Base-by-base conservation (phyloP, 2,329 filamentous ascomycete species). In the Trichoderma simmonsii region DNA sequence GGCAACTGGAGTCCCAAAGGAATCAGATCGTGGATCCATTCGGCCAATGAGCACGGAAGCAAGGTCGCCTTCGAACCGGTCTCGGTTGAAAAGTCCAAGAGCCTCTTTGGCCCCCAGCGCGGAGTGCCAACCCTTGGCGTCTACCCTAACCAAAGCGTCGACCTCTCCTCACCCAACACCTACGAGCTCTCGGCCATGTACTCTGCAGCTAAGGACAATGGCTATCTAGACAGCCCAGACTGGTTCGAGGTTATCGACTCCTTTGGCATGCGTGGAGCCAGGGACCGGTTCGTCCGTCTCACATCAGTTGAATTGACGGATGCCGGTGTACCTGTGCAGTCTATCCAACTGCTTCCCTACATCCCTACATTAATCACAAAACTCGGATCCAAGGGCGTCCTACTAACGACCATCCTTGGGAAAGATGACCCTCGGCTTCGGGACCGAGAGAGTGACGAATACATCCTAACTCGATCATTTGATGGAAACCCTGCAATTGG, bases 61-160 rank as follows among this genome's bases (percentile, higher is more conserved):
- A 86, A 85, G 24, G 86, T 95, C 6, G 92, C 92, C 14, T 97
- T 95, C 78, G 96, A 98, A 81, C 95, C 96, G 1, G 96, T 98
- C 7, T 97, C 93, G 1, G 90, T 88, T 1, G 90, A 89, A 72
- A 99, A 98, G 83, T 89, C 93, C 4, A 85, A 87, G 61, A 86
- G 89, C 9, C 84, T 95, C 6, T 97, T 96, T 82, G 82, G 82
- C 32, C 75, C 79, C 18, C 71, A 83, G 70, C 80, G 78, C 34
- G 81, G 78, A 12, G 77, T 82, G 18, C 79, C 82, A 21, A 79
- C 80, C 26, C 80, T 88, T 28, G 80, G 81, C 14, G 81, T 87
- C 72, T 95, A 85, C 83, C 94, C 88, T 1, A 79, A 82, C 24
- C 82, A 91, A 9, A 85, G 87, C n/a, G 84, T 96, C 74, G 88